Evolutionary conservation across 2,329 filamentous ascomycete genomes (phyloP), one percentile per base, ranked within the genome.

Genomic region (Diplodia corticola): DNA sequence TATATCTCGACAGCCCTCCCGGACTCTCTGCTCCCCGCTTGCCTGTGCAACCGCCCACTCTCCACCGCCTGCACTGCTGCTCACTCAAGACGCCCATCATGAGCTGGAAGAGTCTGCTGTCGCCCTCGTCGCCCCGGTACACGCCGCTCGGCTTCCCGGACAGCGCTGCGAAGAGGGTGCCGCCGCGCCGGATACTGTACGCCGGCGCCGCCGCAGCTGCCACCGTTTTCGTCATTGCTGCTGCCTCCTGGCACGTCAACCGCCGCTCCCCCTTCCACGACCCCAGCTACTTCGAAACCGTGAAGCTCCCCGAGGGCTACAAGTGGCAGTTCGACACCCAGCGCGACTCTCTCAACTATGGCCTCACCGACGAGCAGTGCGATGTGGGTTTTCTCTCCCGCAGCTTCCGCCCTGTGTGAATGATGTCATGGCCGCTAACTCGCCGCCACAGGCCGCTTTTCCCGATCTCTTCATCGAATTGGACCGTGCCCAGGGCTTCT

Each of bases 351-450:
- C 30, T 40, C 7, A 66, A 66, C 48, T 51, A 46, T 13, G 55
- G 55, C 12, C 64, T 66, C 30, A 46, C 55, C 24, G 64, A 66
- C 48, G 55, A 53, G n/a, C 64, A 66, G 26, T 66, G 64, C 30
- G 28, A 66, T 60, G 64, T 66, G n/a, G 20, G 51, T n/a, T 35
- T n/a, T 9, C 13, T 33, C 51, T 12, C 3, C 40, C 17, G 3
- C 53, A 22, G 13, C 9, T 37, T 54, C 9, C 51, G 30, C 30
- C 9, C 51, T 20, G n/a, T 44, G 6, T 2, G 28, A n/a, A n/a
- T 54, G 51, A 54, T 60, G 37, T 51, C 46, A 40, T 24, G 15
- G 4, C 60, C 20, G n/a, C 28, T 35, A 13, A 20, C 30, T 5
- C 28, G 20, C 12, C 51, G 9, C 28, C 22, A 13, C 46, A 66